Percentiles rank a stretch among this genome's conserved stretches.
Conservation (phyloP, 208 protist species). For the Trypanosoma mega region DNA sequence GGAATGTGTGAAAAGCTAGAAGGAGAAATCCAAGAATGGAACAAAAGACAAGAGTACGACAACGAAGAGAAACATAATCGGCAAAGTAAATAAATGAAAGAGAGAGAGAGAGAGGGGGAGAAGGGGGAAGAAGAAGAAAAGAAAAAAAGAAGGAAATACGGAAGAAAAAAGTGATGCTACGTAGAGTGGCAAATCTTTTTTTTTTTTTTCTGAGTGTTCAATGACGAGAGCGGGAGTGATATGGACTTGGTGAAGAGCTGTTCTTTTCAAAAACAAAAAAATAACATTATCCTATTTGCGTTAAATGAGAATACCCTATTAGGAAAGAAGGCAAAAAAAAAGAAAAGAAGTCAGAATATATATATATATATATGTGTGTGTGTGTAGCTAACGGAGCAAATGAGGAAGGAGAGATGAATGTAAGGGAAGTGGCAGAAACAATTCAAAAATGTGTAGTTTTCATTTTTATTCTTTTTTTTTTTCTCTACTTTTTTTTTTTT, state of each 20-base stretch:
- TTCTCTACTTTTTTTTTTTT: conserved; percentile 19
- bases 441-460: conserved; percentile 17
- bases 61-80: no score
- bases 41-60: no score
- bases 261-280: no score
- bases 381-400: neutral
- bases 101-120: no score
- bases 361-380: neutral
- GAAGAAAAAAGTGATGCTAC: neutral
- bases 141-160: conserved; percentile 10
- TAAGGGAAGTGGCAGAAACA: no score
- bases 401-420: neutral
- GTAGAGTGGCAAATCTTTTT: neutral
- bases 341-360: conserved; percentile 1
- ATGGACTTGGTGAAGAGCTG: no score
- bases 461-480: conserved; percentile 9
- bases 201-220: neutral
- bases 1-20: no score
- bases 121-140: neutral
- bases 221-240: neutral
- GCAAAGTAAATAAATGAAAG: no score
- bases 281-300: no score
- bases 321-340: no score
- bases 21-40: no score
- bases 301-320: no score